A percentile compares a stretch with the other conserved stretches of the same genome.
phyloP scores from a whole-genome alignment of 2,329 filamentous ascomycete species.

The Canariomyces notabilis region DNA sequence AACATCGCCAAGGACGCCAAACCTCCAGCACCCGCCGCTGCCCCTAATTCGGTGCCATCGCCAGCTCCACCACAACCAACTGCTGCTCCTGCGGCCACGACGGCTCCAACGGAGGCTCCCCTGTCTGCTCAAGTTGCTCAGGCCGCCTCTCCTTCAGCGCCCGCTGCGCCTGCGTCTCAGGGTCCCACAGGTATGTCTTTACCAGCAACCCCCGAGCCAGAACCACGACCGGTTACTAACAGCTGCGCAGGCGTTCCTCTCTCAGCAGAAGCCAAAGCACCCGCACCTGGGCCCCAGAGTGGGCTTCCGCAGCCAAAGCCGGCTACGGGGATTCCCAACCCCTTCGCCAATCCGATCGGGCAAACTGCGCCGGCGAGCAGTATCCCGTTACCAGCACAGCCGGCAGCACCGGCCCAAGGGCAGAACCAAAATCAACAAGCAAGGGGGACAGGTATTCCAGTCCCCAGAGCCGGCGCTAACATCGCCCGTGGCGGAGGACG shows the following conservation, averaged over 20 bases:
- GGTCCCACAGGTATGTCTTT: constrained; percentile 16
- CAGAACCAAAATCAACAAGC: constrained; percentile 11
- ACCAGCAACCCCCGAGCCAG: not conserved
- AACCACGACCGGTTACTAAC: not conserved
- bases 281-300: constrained; percentile 5
- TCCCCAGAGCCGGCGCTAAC: constrained; percentile 19
- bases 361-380: constrained; percentile 6
- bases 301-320: constrained; percentile 13
- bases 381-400: constrained; percentile 3
- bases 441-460: constrained; percentile 18
- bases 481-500: constrained; percentile 14
- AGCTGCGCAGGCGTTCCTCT: not conserved
- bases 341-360: constrained; percentile 16
- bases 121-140: not conserved
- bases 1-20: constrained; percentile 67
- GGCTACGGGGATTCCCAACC: constrained; percentile 5
- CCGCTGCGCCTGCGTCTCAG: constrained; percentile 3
- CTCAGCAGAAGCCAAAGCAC: constrained; percentile 10
- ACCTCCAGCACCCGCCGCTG: constrained; percentile 17
- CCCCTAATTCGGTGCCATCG: constrained; percentile 3
- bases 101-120: not conserved
- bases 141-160: not conserved
- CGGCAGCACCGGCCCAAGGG: constrained; percentile 1
- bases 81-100: constrained; percentile 2
- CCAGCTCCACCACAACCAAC: constrained; percentile 6